Percentiles rank a stretch among this genome's conserved stretches.
phyloP scores from a whole-genome alignment of 2,329 filamentous ascomycete genomes.

The Sordariomycetes sp. region DNA sequence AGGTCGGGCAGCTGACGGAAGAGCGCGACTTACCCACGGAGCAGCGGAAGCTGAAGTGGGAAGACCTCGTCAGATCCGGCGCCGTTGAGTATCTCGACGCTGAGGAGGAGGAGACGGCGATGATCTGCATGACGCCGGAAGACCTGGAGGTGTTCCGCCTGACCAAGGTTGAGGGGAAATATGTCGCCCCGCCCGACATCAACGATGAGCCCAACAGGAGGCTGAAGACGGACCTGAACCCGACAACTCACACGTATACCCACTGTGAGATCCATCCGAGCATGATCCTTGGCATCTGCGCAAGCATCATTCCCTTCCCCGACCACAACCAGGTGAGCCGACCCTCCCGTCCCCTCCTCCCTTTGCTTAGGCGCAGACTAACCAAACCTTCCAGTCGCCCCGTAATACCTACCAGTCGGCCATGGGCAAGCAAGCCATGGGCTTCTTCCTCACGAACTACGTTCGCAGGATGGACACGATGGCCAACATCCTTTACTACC shows the following conservation, averaged over 20 bases:
- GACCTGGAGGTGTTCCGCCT: constrained; percentile 73
- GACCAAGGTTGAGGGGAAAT: constrained; percentile 56
- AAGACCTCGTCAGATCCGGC: constrained; percentile 71
- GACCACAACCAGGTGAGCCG: constrained; percentile 79
- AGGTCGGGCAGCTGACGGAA: constrained; percentile 63
- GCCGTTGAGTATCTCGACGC: constrained; percentile 95
- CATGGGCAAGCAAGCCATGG: constrained; percentile 99
- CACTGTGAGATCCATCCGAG: constrained; percentile 99
- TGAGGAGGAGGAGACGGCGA: constrained; percentile 95
- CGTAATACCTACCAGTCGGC: constrained; percentile 99
- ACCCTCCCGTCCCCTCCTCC: neutral
- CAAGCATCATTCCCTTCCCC: constrained; percentile 98
- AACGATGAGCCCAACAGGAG: constrained; percentile 67
- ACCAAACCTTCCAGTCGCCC: constrained; percentile 57
- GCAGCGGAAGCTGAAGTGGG: constrained; percentile 72
- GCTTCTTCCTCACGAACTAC: constrained; percentile 96
- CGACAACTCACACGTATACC: constrained; percentile 83
- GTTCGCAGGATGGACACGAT: constrained; percentile 97
- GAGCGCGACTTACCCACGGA: constrained; percentile 56
- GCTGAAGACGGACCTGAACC: constrained; percentile 79
- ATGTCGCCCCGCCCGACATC: constrained; percentile 49
- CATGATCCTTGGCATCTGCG: constrained; percentile 97
- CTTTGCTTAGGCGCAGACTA: constrained; percentile 6
- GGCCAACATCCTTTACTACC: constrained; percentile 98
- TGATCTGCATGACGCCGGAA: constrained; percentile 99